Evolutionary conservation across 768 basidiomycete species (phyloP).

Genomic region (Hypholoma sublateritium): DNA sequence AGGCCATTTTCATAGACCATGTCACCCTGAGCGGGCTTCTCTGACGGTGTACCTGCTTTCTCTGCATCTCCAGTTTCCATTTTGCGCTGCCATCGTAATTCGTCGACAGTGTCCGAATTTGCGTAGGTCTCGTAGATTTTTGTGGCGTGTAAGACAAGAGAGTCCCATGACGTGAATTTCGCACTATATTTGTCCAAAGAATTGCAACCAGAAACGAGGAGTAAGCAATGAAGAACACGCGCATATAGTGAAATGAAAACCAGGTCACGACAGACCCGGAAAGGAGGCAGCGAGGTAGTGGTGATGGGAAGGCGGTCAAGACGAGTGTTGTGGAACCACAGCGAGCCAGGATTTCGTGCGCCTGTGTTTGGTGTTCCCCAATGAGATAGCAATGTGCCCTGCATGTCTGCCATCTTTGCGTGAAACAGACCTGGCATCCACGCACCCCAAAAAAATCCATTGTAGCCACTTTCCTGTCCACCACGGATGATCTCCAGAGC

Average conservation of each 20-base stretch:
- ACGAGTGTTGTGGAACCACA: constrained; percentile 33
- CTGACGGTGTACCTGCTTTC: neutral
- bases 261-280: constrained; percentile 34
- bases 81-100: constrained; percentile 13
- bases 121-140: constrained; percentile 22
- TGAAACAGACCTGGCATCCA: constrained; percentile 38
- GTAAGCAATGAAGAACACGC: constrained; percentile 30
- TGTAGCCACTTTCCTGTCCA: constrained; percentile 27
- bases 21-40: constrained; percentile 14
- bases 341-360: constrained; percentile 28
- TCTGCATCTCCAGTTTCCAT: neutral
- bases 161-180: constrained; percentile 15
- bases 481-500: constrained; percentile 27
- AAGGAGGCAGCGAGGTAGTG: constrained; percentile 32
- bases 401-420: constrained; percentile 31
- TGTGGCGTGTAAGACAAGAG: constrained; percentile 18
- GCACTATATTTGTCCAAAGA: constrained; percentile 18
- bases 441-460: constrained; percentile 21
- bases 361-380: constrained; percentile 28
- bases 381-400: constrained; percentile 29
- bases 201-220: constrained; percentile 20
- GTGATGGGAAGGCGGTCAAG: constrained; percentile 34
- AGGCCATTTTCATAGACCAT: constrained; percentile 28
- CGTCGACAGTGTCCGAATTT: constrained; percentile 11
- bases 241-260: constrained; percentile 34